Percentiles rank a stretch among this genome's conserved stretches.
Evolutionary conservation across 768 basidiomycete species (phyloP).

Genomic region (Hygrophorus pudorinus): DNA sequence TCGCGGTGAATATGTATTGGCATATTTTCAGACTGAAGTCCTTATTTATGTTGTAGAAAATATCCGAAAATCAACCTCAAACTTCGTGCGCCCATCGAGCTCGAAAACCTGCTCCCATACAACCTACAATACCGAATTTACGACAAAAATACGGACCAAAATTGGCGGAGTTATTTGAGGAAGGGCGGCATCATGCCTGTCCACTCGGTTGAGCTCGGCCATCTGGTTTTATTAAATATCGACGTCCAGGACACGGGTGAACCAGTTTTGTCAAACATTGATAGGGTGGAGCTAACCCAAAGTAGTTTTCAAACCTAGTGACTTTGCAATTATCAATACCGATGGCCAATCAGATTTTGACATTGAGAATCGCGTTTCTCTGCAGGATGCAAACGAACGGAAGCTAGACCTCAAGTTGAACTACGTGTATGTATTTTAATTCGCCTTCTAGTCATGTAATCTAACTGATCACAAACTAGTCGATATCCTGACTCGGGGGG

Average conservation of each 20-base stretch:
- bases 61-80: slow-evolving; percentile 80
- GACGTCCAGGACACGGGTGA: slow-evolving; percentile 83
- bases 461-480: slow-evolving; percentile 21
- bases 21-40: background rate
- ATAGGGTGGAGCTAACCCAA: background rate
- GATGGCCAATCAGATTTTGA: slow-evolving; percentile 87
- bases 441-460: background rate
- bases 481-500: slow-evolving; percentile 86
- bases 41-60: slow-evolving; percentile 35
- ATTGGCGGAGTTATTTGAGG: slow-evolving; percentile 89
- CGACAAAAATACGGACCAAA: slow-evolving; percentile 89
- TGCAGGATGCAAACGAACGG: slow-evolving; percentile 65
- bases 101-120: slow-evolving; percentile 92
- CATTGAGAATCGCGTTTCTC: slow-evolving; percentile 57
- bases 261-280: slow-evolving; percentile 7
- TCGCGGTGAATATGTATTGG: slow-evolving; percentile 34
- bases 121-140: slow-evolving; percentile 95
- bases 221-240: slow-evolving; percentile 85
- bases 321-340: slow-evolving; percentile 95
- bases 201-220: slow-evolving; percentile 87
- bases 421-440: slow-evolving; percentile 51
- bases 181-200: slow-evolving; percentile 94
- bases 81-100: slow-evolving; percentile 86
- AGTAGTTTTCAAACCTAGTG: slow-evolving; percentile 83
- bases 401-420: slow-evolving; percentile 80